Evolutionary conservation across 306 rosid species (phyloP), one percentile per base, ranked within the genome.

Genomic region (Prunus kanzakura): DNA sequence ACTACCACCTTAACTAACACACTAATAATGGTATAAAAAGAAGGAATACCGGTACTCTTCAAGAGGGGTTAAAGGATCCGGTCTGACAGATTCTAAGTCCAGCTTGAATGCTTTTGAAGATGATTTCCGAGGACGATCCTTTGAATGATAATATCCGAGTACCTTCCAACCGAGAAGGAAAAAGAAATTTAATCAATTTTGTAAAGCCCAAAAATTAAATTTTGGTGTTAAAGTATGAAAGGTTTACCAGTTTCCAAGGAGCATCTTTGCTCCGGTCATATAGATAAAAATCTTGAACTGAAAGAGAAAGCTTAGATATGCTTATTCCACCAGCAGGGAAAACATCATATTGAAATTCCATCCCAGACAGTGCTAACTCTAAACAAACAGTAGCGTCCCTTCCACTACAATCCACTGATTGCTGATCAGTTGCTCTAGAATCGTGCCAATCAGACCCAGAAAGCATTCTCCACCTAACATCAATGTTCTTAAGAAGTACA

Each of bases 1-100:
- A 22, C 14, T 8, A 7, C 20, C 50, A 51, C 27, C 69, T 29
- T 64, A 79, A 64, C 15, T 18, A 45, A 8, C 15, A 15, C 3
- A 46, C 60, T 18, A 20, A 19, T 52, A 35, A 23, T 38, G 38
- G 32, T 25, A 50, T 8, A 55, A 30, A 13, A 9, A 46, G 14
- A 54, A 30, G 14, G 46, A 16, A 57, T 83, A 92, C 99, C 97
- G 90, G 77, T 90, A 92, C 85, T 95, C 99, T 87, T 95, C 99
- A 74, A 95, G 99, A 64, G 99, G 97, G 57, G 89, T 90, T 69
- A 73, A 67, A 79, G 99, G 97, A 88, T 95, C 97, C 63, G 97
- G 99, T 84, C 97, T 92, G 67, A 95, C 94, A 30, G 93, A 90
- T 84, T 95, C 97, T 86, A 95, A 89, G 80, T 92, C 97, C 86